These are phyloP conservation scores for Chytriomyces confervae DNA, from an alignment of 192 early-diverging fungal genomes.

Conservation along the genomic window DNA sequence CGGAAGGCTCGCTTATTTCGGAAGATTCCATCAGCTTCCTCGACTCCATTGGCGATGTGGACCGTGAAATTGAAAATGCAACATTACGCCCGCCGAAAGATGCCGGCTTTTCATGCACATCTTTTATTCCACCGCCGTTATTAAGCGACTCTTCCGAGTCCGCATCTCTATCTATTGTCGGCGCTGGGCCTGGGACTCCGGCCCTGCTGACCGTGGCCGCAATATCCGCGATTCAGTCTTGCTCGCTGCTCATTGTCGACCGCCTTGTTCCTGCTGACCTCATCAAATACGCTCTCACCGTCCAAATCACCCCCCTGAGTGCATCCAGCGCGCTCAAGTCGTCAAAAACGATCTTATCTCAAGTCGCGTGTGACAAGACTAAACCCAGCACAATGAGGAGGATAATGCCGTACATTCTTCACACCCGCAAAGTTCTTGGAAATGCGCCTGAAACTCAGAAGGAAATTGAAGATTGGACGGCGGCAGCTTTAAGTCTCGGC, in stretches of 20 bases:
- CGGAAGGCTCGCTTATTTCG: not conserved
- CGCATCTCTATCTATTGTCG: constrained; percentile 60
- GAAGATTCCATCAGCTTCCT: not conserved
- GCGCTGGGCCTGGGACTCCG: constrained; percentile 85
- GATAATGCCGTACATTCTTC: constrained; percentile 52
- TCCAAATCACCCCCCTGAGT: constrained; percentile 40
- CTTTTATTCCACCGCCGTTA: constrained; percentile 27
- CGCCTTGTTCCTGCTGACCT: constrained; percentile 75
- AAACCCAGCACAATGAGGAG: not conserved
- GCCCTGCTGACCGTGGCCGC: constrained; percentile 80
- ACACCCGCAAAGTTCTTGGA: constrained; percentile 73
- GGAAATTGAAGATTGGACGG: constrained; percentile 74
- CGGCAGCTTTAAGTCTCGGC: constrained; percentile 69
- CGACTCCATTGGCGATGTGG: not conserved
- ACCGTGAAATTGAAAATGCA: not conserved
- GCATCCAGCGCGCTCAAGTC: not conserved
- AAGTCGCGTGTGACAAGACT: constrained; percentile 4
- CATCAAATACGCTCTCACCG: constrained; percentile 45
- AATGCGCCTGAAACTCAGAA: constrained; percentile 74
- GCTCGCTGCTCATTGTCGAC: constrained; percentile 85
- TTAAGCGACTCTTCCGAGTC: not conserved
- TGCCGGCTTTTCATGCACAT: constrained; percentile 21
- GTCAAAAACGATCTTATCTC: constrained; percentile 13
- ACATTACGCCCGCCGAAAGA: constrained; percentile 14
- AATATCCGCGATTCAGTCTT: constrained; percentile 47